Conservation (phyloP, 225 moss, liverwort and hornwort species). For the Polytrichum formosum region DNA sequence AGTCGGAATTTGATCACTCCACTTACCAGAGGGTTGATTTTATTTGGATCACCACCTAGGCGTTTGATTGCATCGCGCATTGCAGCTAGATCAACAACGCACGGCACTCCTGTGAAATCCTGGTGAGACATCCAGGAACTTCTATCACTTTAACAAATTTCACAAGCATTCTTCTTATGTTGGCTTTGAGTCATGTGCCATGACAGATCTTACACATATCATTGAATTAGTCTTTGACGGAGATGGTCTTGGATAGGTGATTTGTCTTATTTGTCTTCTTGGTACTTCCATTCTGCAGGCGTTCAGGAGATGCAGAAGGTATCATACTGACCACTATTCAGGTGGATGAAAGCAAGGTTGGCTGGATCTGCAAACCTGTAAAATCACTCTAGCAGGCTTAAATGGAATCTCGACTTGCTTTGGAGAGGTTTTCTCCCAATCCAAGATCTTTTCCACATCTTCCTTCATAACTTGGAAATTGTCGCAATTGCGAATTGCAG, state of each 20-base stretch:
- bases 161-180: background rate
- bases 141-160: too few species aligned
- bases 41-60: constrained; percentile 81
- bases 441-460: constrained; percentile 84
- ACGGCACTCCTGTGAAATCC: constrained; percentile 97
- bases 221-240: background rate
- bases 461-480: constrained; percentile 64
- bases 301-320: background rate
- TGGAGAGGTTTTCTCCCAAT: constrained; percentile 82
- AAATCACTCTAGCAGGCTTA: constrained; percentile 87
- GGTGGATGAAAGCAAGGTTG: background rate
- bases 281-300: too few species aligned
- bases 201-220: too few species aligned
- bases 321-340: background rate
- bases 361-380: constrained; percentile 54
- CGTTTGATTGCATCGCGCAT: constrained; percentile 93
- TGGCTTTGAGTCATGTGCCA: background rate
- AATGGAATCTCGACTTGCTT: constrained; percentile 93
- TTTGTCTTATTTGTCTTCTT: too few species aligned
- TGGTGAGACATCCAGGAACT: constrained; percentile 17
- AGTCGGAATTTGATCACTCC: background rate
- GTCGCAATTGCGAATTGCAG: constrained; percentile 85
- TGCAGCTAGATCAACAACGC: constrained; percentile 88
- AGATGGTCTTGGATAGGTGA: background rate
- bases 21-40: constrained; percentile 86